These are phyloP conservation scores for Cicer arietinum DNA, from an alignment of 306 rosid species.

Conservation along the genomic window DNA sequence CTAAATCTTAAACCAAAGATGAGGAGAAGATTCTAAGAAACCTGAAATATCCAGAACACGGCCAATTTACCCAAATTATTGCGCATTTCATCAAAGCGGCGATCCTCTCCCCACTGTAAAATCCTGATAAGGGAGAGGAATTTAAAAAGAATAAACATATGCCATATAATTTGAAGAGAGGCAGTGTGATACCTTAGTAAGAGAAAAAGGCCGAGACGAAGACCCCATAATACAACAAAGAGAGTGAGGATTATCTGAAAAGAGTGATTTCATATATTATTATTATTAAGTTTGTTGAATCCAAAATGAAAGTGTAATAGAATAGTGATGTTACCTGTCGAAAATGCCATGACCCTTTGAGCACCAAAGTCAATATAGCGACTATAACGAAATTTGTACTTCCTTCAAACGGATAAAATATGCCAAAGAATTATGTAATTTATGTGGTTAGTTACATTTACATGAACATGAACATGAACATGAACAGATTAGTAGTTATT, in stretches of 20 bases:
- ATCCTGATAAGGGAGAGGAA: slow-evolving; percentile 58
- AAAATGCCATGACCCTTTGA: slow-evolving; percentile 80
- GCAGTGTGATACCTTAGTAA: slow-evolving; percentile 62
- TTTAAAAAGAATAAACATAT: no score
- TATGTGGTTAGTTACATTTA: no score
- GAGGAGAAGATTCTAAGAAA: slow-evolving; percentile 38
- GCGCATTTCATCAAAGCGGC: slow-evolving; percentile 94
- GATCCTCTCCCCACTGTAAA: slow-evolving; percentile 93
- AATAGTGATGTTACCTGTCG: slow-evolving; percentile 66
- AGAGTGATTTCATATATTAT: background rate
- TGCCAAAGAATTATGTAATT: no score
- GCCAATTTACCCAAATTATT: slow-evolving; percentile 73
- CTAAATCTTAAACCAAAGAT: slow-evolving; percentile 24
- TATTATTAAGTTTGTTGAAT: background rate
- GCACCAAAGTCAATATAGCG: slow-evolving; percentile 73
- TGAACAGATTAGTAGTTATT: background rate
- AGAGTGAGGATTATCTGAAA: slow-evolving; percentile 73
- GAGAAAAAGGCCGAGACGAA: slow-evolving; percentile 81
- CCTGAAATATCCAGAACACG: slow-evolving; percentile 97
- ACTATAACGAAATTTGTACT: slow-evolving; percentile 87
- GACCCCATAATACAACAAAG: slow-evolving; percentile 88
- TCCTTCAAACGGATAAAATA: slow-evolving; percentile 52
- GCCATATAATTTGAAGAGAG: background rate
- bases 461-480: no score
- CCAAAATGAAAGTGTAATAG: background rate